Percentiles rank a stretch among this genome's conserved stretches.
These are phyloP conservation scores for Stramenopiles sp. DNA, from an alignment of 352 stramenopile species.

Conservation along the genomic window DNA sequence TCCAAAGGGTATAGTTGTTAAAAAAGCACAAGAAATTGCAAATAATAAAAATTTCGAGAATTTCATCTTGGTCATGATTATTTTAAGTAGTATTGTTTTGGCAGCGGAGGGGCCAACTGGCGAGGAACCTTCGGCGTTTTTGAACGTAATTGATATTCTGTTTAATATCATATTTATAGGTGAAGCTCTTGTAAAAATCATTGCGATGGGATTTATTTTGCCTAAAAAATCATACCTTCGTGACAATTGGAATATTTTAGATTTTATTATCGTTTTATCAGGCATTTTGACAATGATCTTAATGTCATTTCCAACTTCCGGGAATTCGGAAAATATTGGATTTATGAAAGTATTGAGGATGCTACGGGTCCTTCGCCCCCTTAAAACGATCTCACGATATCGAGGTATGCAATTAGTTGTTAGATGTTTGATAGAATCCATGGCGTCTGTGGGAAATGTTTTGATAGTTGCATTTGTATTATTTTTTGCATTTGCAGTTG, in stretches of 20 bases:
- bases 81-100: slow-evolving; percentile 48
- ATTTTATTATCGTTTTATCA: slow-evolving; percentile 55
- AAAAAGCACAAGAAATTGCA: not conserved
- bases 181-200: slow-evolving; percentile 67
- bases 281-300: slow-evolving; percentile 44
- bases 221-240: slow-evolving; percentile 48
- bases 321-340: not conserved
- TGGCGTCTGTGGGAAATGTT: slow-evolving; percentile 29
- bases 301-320: no score
- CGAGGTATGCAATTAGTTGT: slow-evolving; percentile 29
- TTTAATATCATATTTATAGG: slow-evolving; percentile 51
- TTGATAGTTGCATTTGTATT: slow-evolving; percentile 19
- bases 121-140: slow-evolving; percentile 28
- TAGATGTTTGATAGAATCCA: slow-evolving; percentile 25
- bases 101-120: slow-evolving; percentile 57
- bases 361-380: slow-evolving; percentile 45
- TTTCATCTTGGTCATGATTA: slow-evolving; percentile 50
- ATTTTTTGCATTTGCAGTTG: slow-evolving; percentile 18
- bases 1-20: not conserved
- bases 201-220: slow-evolving; percentile 45
- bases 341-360: slow-evolving; percentile 29
- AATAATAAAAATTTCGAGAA: slow-evolving; percentile 34
- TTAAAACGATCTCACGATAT: slow-evolving; percentile 29
- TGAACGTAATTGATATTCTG: slow-evolving; percentile 42
- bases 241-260: slow-evolving; percentile 62